Base-by-base conservation (phyloP, 2,329 filamentous ascomycete genomes). In the Microsporum ferrugineum region DNA sequence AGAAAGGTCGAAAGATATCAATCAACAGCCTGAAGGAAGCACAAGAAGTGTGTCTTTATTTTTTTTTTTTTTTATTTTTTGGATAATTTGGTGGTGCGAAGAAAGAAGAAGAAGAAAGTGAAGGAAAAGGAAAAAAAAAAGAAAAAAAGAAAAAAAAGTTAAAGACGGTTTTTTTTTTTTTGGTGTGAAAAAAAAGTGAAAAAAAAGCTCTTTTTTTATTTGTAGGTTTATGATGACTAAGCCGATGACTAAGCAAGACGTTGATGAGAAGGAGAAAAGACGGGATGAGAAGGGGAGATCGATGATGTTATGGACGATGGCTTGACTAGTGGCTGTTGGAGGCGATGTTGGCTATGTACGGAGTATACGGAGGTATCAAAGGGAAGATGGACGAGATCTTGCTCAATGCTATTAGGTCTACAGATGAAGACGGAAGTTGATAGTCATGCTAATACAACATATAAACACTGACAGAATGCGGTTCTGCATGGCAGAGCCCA, bases 171-270 rank as follows among this genome's bases (percentile, higher is more conserved):
- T 58, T 58, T 57, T 57, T 41, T 62, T 36, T 61, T 58, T 55
- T 63, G 62, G 58, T 63, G 63, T 58, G 59, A 62, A 51, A 61
- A 62, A 43, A 58, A 23, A 23, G 17, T 23, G 17, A 23, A 23
- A 23, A 23, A 23, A 23, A 23, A 23, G 17, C 17, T 23, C 17
- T 23, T 23, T 23, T 17, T 23, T 23, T 23, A 23, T 23, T 23
- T 23, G 17, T 23, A 23, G 17, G 36, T 8, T 27, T 39, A 1
- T 1, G 6, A 27, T 43, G 43, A 23, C 33, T 23, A 38, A 45
- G 33, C 34, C 1, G 29, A 60, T 61, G 43, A 47, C 43, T 29
- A 47, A 47, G 43, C 23, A 47, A 47, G 8, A 2, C 27, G 8
- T 10, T 27, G 17, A 36, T 31, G 34, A 17, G 17, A 56, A 17